A percentile compares a stretch with the other conserved stretches of the same genome.
Conservation (phyloP, 1,284 basidiomycete genomes). For the Cystobasidium sp. region DNA sequence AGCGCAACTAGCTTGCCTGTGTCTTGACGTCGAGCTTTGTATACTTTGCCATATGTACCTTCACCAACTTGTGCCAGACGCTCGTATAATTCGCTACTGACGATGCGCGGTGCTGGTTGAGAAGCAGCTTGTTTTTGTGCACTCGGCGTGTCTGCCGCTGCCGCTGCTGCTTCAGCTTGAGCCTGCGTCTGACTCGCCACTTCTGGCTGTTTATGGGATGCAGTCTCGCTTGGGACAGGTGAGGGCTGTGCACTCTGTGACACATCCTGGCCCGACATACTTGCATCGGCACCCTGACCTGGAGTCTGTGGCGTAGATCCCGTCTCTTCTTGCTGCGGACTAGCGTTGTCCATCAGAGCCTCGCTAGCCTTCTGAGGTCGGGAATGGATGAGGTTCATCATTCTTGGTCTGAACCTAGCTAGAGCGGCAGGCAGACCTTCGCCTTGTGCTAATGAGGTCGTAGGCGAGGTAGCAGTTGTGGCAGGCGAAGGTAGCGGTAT, state of each 20-base stretch:
- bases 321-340: background rate
- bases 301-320: slow-evolving; percentile 15
- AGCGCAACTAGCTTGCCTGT: slow-evolving; percentile 81
- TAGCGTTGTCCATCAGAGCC: background rate
- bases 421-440: background rate
- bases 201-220: background rate
- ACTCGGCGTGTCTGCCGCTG: background rate
- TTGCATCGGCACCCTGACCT: background rate
- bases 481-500: background rate
- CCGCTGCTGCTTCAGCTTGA: background rate
- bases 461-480: background rate
- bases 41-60: slow-evolving; percentile 99
- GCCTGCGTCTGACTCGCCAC: background rate
- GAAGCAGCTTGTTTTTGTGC: background rate
- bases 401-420: slow-evolving; percentile 4
- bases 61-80: slow-evolving; percentile 95
- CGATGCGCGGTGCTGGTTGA: slow-evolving; percentile 6
- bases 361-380: slow-evolving; percentile 6
- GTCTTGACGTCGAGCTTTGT: slow-evolving; percentile 86
- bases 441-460: background rate
- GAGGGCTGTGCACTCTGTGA: background rate
- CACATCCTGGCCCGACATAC: background rate
- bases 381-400: background rate
- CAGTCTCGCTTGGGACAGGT: background rate
- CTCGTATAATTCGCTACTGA: slow-evolving; percentile 68